Percentiles rank a stretch among this genome's conserved stretches.
Evolutionary conservation across 2,329 filamentous ascomycete species (phyloP).

Genomic region (Dactylellina parvicollis): DNA sequence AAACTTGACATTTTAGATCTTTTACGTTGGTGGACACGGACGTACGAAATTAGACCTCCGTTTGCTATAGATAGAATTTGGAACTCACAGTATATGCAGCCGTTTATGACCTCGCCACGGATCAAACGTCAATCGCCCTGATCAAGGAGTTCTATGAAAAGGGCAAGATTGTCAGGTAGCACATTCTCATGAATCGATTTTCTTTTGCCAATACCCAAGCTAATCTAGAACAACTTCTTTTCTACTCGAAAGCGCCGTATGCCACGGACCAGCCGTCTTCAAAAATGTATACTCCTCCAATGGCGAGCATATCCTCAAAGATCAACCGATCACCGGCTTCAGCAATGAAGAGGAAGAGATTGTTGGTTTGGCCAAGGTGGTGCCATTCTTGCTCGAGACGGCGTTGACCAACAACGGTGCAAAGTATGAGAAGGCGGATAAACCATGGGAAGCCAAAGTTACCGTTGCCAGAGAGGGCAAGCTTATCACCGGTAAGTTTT

Average conservation of each 20-base stretch:
- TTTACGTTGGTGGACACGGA: conserved; percentile 70
- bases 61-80: background rate
- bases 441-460: conserved; percentile 61
- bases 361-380: conserved; percentile 61
- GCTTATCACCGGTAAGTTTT: conserved; percentile 55
- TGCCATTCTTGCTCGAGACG: conserved; percentile 73
- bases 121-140: conserved; percentile 69
- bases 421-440: conserved; percentile 68
- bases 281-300: conserved; percentile 67
- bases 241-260: conserved; percentile 65
- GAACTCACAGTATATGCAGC: conserved; percentile 59
- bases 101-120: conserved; percentile 73
- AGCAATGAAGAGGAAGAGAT: conserved; percentile 68
- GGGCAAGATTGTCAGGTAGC: conserved; percentile 68
- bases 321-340: conserved; percentile 70
- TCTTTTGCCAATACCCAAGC: too few species aligned
- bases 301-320: conserved; percentile 68
- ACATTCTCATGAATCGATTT: background rate
- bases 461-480: conserved; percentile 54
- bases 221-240: too few species aligned
- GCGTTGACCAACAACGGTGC: conserved; percentile 67
- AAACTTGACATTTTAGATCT: conserved; percentile 61
- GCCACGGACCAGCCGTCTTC: conserved; percentile 74
- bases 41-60: conserved; percentile 61
- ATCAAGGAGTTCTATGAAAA: conserved; percentile 71